phyloP scores from a whole-genome alignment of 176 grass and related monocot genomes.

The Bonia amplexicaulis region DNA sequence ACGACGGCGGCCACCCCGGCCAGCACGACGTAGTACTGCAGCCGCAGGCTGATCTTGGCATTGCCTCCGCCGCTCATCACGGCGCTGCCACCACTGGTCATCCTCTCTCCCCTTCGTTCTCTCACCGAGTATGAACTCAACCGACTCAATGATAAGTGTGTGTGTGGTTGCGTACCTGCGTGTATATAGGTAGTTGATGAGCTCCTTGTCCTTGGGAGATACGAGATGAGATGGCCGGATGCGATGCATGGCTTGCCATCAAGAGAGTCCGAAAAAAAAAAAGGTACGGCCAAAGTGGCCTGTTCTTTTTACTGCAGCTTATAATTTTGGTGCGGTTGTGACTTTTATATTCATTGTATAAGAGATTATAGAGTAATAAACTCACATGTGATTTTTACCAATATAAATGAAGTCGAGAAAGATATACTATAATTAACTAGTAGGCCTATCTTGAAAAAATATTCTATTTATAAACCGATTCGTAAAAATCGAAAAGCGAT shows the following conservation, averaged over 20 bases:
- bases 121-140: not conserved
- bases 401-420: too few species aligned
- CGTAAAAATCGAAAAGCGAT: too few species aligned
- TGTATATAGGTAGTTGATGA: not conserved
- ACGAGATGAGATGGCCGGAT: not conserved
- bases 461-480: too few species aligned
- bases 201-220: not conserved
- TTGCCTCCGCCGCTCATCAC: not conserved
- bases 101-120: not conserved
- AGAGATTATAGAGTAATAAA: too few species aligned
- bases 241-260: not conserved
- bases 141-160: not conserved
- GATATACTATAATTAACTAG: too few species aligned
- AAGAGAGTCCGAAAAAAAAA: not conserved
- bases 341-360: too few species aligned
- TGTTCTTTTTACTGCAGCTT: too few species aligned
- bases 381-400: too few species aligned
- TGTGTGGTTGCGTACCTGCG: not conserved
- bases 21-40: conserved; percentile 45
- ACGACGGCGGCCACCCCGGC: not conserved
- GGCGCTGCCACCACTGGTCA: not conserved
- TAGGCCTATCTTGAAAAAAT: too few species aligned
- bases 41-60: conserved; percentile 23
- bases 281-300: not conserved
- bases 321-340: too few species aligned